Percentiles rank a stretch among this genome's conserved stretches.
These are phyloP conservation scores for Botrytis paeoniae DNA, from an alignment of 2,329 filamentous ascomycete genomes.

Conservation along the genomic window DNA sequence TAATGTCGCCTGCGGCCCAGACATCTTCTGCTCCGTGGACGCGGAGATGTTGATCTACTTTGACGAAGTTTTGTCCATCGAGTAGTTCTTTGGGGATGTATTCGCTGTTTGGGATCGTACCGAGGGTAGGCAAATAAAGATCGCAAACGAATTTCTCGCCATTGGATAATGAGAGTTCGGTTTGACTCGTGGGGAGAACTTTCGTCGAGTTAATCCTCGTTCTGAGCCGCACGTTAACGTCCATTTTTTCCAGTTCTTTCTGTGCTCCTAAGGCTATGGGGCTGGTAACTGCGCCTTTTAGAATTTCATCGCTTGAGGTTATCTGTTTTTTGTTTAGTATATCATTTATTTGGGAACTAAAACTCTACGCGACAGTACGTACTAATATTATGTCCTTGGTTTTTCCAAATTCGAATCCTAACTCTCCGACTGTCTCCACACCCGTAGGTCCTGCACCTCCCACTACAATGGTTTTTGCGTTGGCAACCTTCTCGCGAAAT, in stretches of 20 bases:
- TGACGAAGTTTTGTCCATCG: slow-evolving; percentile 45
- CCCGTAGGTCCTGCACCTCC: slow-evolving; percentile 39
- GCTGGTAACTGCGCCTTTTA: slow-evolving; percentile 23
- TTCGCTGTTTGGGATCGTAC: slow-evolving; percentile 53
- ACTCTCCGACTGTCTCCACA: slow-evolving; percentile 36
- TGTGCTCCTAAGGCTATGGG: slow-evolving; percentile 38
- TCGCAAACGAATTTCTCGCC: slow-evolving; percentile 52
- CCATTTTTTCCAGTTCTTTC: slow-evolving; percentile 51
- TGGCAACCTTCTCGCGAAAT: slow-evolving; percentile 29
- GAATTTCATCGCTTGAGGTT: slow-evolving; percentile 27
- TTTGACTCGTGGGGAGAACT: slow-evolving; percentile 44
- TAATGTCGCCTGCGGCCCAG: slow-evolving; percentile 34
- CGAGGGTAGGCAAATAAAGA: slow-evolving; percentile 55
- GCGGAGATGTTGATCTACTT: slow-evolving; percentile 50
- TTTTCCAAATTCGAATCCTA: slow-evolving; percentile 31
- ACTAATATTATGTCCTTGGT: slow-evolving; percentile 34
- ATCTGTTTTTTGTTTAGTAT: slow-evolving; percentile 24
- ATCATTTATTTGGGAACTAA: not conserved
- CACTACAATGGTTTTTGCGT: slow-evolving; percentile 36
- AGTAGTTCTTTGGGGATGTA: slow-evolving; percentile 49
- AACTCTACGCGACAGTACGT: not conserved
- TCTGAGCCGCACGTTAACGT: slow-evolving; percentile 47
- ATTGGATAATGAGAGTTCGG: slow-evolving; percentile 46
- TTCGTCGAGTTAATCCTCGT: slow-evolving; percentile 42
- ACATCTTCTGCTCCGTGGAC: slow-evolving; percentile 43